Evolutionary conservation across 192 early-diverging fungal species (phyloP).

Genomic region (Mortierella alpina): DNA sequence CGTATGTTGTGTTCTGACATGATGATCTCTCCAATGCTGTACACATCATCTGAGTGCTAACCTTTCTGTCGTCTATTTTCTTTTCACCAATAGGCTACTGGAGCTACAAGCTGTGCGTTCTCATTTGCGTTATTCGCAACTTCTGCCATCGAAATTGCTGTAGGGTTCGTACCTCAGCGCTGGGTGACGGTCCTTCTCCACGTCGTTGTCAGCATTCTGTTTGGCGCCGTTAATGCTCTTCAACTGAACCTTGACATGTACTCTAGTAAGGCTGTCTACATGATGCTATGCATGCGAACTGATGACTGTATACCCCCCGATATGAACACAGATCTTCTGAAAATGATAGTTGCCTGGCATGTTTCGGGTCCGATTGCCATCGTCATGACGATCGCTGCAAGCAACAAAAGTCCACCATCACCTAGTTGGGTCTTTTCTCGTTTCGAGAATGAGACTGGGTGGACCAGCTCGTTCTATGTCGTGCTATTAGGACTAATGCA

Average conservation of each 20-base stretch:
- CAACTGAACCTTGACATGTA: conserved; percentile 16
- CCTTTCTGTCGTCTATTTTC: not conserved
- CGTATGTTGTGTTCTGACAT: conserved; percentile 2
- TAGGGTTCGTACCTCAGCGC: conserved; percentile 7
- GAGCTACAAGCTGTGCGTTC: conserved; percentile 32
- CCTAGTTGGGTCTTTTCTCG: conserved; percentile 43
- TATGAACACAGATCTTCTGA: not conserved
- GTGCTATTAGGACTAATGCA: conserved; percentile 37
- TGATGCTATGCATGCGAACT: not conserved
- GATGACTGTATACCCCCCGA: not conserved
- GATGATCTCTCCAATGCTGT: not conserved
- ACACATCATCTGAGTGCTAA: not conserved
- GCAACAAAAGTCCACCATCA: conserved; percentile 21
- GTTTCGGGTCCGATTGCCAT: conserved; percentile 26
- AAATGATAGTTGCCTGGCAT: conserved; percentile 20
- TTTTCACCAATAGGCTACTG: conserved; percentile 7
- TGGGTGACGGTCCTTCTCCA: conserved; percentile 33
- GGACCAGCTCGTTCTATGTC: conserved; percentile 33
- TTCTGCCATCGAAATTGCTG: conserved; percentile 14
- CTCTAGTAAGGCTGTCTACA: conserved; percentile 16
- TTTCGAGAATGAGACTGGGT: conserved; percentile 56
- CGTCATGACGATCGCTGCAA: conserved; percentile 14
- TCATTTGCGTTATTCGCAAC: conserved; percentile 36
- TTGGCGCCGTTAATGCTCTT: conserved; percentile 29
- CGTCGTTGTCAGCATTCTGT: conserved; percentile 13